phyloP scores from a whole-genome alignment of 495 filamentous ascomycete genomes.

The Letharia lupina region DNA sequence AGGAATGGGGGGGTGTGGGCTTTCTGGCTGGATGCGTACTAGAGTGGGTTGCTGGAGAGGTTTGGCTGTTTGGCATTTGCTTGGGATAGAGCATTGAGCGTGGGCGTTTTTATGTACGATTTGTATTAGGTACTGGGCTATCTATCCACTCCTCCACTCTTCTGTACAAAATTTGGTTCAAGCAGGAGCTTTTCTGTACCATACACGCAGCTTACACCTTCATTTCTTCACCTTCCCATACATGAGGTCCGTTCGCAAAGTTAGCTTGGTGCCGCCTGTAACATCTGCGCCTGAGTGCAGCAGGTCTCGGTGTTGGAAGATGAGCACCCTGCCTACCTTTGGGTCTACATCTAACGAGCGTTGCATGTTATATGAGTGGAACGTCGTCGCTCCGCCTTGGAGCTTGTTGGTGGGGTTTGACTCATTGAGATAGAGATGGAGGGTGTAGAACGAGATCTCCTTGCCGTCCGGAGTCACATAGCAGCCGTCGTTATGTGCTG shows the following conservation, averaged over 20 bases:
- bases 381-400: slow-evolving; percentile 30
- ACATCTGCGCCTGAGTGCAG: slow-evolving; percentile 72
- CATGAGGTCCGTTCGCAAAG: slow-evolving; percentile 71
- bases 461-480: slow-evolving; percentile 52
- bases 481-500: slow-evolving; percentile 65
- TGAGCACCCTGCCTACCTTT: slow-evolving; percentile 59
- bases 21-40: neutral
- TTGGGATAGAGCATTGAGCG: slow-evolving; percentile 16
- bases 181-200: neutral
- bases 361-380: slow-evolving; percentile 26
- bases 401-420: slow-evolving; percentile 27
- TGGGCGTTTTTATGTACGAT: slow-evolving; percentile 11
- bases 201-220: neutral
- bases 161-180: neutral
- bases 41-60: neutral
- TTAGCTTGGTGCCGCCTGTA: slow-evolving; percentile 62
- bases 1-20: neutral
- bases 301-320: slow-evolving; percentile 67
- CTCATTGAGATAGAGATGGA: slow-evolving; percentile 77
- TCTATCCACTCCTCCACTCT: slow-evolving; percentile 1
- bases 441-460: slow-evolving; percentile 60
- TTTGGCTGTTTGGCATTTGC: neutral
- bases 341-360: slow-evolving; percentile 56
- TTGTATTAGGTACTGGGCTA: neutral
- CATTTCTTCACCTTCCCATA: slow-evolving; percentile 34